phyloP scores from a whole-genome alignment of 176 grass and related monocot species.

The Alopecurus myosuroides region DNA sequence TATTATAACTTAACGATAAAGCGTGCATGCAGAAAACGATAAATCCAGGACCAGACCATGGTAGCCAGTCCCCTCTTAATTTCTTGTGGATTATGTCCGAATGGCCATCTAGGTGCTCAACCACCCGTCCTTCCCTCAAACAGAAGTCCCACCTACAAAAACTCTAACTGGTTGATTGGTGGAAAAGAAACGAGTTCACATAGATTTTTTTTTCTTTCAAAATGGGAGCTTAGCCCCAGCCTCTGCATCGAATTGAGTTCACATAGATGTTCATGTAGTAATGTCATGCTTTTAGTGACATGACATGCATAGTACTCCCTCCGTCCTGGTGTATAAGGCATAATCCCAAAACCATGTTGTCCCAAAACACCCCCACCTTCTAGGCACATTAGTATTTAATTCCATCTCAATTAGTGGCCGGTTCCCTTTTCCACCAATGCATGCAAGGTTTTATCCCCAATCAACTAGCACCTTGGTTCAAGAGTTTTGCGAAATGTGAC shows the following conservation, averaged over 20 bases:
- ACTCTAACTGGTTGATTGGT: not conserved
- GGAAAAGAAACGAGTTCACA: not conserved
- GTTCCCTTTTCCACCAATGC: no score
- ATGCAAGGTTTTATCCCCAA: no score
- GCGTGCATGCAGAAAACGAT: not conserved
- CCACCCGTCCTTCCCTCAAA: slow-evolving; percentile 76
- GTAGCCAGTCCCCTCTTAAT: slow-evolving; percentile 81
- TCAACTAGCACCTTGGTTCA: no score
- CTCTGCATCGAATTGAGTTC: no score
- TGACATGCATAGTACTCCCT: not conserved
- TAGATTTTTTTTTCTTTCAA: no score
- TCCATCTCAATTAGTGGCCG: no score
- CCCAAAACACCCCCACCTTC: no score
- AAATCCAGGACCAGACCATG: slow-evolving; percentile 62
- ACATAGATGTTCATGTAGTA: not conserved
- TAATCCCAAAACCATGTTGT: no score
- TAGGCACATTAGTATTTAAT: no score
- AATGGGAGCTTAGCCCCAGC: no score
- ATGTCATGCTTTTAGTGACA: not conserved
- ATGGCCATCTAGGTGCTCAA: slow-evolving; percentile 91
- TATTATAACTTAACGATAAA: slow-evolving; percentile 31
- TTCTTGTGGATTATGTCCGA: slow-evolving; percentile 98
- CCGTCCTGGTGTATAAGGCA: no score
- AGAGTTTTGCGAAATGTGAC: no score
- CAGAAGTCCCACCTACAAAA: slow-evolving; percentile 95